These are phyloP conservation scores for Fragaria vesca DNA, from an alignment of 306 rosid species.

Conservation along the genomic window DNA sequence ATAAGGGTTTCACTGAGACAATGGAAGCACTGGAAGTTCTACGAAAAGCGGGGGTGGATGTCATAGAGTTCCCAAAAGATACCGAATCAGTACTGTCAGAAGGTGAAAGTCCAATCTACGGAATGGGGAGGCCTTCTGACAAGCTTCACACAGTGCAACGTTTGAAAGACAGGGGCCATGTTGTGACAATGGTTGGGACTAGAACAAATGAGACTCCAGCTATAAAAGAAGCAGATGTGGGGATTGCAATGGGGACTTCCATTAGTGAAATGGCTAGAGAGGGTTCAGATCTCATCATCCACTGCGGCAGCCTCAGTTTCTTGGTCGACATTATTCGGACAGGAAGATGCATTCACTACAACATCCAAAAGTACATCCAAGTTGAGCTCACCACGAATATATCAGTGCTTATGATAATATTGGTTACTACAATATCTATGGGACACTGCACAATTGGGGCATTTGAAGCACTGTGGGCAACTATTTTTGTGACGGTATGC, in stretches of 20 bases:
- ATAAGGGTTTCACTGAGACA: not conserved
- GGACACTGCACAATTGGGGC: conserved; percentile 9
- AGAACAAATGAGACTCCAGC: conserved; percentile 15
- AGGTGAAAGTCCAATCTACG: not conserved
- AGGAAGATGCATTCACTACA: conserved; percentile 22
- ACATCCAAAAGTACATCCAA: conserved; percentile 34
- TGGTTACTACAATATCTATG: not conserved
- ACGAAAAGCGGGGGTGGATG: conserved; percentile 1
- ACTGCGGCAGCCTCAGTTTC: not conserved
- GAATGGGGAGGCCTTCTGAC: conserved; percentile 2
- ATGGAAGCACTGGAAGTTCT: not conserved
- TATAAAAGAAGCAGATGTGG: conserved; percentile 29
- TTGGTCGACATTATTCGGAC: not conserved
- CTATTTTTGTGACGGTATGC: not conserved
- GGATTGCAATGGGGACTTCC: conserved; percentile 3
- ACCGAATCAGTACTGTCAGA: not conserved
- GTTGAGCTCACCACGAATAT: conserved; percentile 22
- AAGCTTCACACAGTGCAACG: conserved; percentile 16
- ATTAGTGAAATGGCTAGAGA: conserved; percentile 13
- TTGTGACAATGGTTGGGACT: conserved; percentile 16
- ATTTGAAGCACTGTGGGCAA: conserved; percentile 19
- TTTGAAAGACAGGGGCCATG: conserved; percentile 11
- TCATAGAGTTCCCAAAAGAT: conserved; percentile 16
- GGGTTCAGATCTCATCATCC: conserved; percentile 15
- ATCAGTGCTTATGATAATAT: conserved; percentile 14